Evolutionary conservation across 345 rosid species (phyloP).

Genomic region (Conringia planisiliqua): DNA sequence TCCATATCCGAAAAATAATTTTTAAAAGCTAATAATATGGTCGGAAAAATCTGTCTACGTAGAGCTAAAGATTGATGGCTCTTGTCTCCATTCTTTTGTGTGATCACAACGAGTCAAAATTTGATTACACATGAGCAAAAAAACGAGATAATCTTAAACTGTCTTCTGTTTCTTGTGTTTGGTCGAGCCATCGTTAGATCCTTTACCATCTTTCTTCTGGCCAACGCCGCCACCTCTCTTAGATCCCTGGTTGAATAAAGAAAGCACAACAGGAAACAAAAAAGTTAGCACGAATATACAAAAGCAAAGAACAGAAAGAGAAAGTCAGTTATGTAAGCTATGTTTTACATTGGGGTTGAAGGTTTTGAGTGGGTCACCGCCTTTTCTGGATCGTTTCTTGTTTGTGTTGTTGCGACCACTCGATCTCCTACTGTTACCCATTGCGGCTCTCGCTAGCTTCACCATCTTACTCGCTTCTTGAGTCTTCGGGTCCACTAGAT

Average conservation of each 20-base stretch:
- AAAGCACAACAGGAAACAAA: background rate
- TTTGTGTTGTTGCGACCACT: slow-evolving; percentile 38
- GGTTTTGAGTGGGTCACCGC: slow-evolving; percentile 55
- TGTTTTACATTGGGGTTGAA: slow-evolving; percentile 29
- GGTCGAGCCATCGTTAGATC: slow-evolving; percentile 20
- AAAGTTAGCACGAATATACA: background rate
- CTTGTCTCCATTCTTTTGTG: background rate
- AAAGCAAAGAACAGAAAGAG: background rate
- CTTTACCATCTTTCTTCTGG: slow-evolving; percentile 28
- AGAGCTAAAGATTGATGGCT: background rate
- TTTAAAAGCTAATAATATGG: background rate
- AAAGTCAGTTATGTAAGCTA: background rate
- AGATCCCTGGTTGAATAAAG: slow-evolving; percentile 22
- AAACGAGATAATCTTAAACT: slow-evolving; percentile 4
- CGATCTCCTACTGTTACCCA: slow-evolving; percentile 50
- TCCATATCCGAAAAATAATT: background rate
- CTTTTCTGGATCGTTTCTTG: slow-evolving; percentile 51
- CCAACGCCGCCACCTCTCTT: slow-evolving; percentile 20
- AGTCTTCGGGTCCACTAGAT: slow-evolving; percentile 67
- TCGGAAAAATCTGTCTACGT: background rate
- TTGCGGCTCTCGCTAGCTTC: slow-evolving; percentile 76
- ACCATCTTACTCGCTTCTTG: slow-evolving; percentile 87
- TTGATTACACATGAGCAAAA: slow-evolving; percentile 7
- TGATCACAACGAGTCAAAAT: slow-evolving; percentile 21
- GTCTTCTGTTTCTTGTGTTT: slow-evolving; percentile 28